Percentiles rank a stretch among this genome's conserved stretches.
Conservation (phyloP, 148 eudicot species). For the Rhododendron ovatum region DNA sequence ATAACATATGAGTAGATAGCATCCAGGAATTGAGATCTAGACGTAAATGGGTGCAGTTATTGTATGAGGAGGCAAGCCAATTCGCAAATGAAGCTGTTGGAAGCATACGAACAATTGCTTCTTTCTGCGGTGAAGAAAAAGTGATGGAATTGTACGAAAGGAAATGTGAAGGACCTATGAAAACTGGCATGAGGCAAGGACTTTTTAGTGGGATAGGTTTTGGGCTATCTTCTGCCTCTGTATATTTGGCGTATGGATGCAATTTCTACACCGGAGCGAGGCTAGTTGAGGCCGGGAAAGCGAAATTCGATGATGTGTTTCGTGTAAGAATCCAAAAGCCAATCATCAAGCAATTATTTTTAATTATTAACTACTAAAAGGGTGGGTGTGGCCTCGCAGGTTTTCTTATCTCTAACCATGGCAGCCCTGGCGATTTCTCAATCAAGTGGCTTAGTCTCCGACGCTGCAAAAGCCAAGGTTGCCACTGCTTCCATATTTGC, state of each 20-base stretch:
- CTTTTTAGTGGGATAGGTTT: slow-evolving; percentile 51
- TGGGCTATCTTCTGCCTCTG: slow-evolving; percentile 35
- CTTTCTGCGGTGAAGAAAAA: slow-evolving; percentile 43
- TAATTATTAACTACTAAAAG: neutral
- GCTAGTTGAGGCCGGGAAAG: slow-evolving; percentile 48
- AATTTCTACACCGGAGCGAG: slow-evolving; percentile 57
- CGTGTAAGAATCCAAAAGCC: slow-evolving; percentile 23
- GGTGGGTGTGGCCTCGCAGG: slow-evolving; percentile 28
- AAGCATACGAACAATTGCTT: slow-evolving; percentile 72
- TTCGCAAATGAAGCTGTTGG: slow-evolving; percentile 78
- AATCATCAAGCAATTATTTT: slow-evolving; percentile 36
- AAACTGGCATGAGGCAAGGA: slow-evolving; percentile 51
- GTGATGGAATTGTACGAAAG: slow-evolving; percentile 29
- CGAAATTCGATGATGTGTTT: slow-evolving; percentile 44
- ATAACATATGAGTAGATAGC: too few relatives aligned
- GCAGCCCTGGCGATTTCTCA: slow-evolving; percentile 46
- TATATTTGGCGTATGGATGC: slow-evolving; percentile 40
- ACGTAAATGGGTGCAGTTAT: slow-evolving; percentile 25
- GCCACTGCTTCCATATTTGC: slow-evolving; percentile 55
- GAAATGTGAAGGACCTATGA: slow-evolving; percentile 50
- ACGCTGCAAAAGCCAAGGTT: slow-evolving; percentile 49
- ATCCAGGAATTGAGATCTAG: neutral
- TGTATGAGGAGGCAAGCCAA: slow-evolving; percentile 76
- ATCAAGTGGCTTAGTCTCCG: slow-evolving; percentile 45
- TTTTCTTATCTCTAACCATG: slow-evolving; percentile 60